Conservation (phyloP, 441 rosid genomes). For the Euphorbia corollata region DNA sequence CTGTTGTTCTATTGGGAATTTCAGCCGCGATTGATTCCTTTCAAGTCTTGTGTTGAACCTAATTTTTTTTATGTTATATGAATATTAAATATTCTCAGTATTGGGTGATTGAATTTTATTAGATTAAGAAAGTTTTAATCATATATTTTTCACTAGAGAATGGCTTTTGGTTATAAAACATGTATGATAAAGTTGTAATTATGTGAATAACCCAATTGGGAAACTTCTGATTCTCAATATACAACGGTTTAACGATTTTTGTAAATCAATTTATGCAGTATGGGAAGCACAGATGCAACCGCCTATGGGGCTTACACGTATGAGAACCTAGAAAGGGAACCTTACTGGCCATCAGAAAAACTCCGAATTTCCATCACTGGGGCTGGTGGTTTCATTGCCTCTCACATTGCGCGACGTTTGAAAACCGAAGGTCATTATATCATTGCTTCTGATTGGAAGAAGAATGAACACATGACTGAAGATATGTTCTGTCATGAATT, state of each 20-base stretch:
- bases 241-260: neutral
- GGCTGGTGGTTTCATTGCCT: constrained; percentile 98
- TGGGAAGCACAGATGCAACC: constrained; percentile 63
- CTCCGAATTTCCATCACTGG: constrained; percentile 79
- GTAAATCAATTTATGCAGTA: constrained; percentile 31
- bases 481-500: constrained; percentile 95
- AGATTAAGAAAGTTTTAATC: no score
- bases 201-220: neutral
- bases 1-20: neutral
- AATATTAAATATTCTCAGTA: neutral
- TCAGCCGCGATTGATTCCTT: neutral
- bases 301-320: constrained; percentile 79
- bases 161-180: neutral
- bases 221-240: neutral
- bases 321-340: constrained; percentile 72
- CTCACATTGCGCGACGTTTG: constrained; percentile 94
- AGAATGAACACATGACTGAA: constrained; percentile 95
- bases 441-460: constrained; percentile 60
- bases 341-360: constrained; percentile 81
- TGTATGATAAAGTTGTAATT: neutral
- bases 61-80: neutral
- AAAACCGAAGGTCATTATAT: constrained; percentile 51
- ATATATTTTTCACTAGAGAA: neutral
- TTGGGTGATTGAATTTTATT: neutral
- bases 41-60: neutral